Percentiles rank a stretch among this genome's conserved stretches.
phyloP scores from a whole-genome alignment of 345 rosid genomes.

The Eucalyptus cloeziana region DNA sequence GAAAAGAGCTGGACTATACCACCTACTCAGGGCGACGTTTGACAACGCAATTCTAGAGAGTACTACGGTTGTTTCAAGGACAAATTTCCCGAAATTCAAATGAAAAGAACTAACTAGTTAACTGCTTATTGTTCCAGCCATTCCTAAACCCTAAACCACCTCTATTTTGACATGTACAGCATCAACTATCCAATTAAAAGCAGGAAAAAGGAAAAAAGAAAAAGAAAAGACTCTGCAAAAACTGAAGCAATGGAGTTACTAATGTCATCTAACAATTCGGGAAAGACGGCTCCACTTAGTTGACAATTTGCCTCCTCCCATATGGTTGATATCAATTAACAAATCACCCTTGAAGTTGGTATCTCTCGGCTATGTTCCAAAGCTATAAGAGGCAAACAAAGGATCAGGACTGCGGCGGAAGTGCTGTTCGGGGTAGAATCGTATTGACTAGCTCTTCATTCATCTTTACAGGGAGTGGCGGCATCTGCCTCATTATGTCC shows the following conservation, averaged over 20 bases:
- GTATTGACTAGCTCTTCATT: slow-evolving; percentile 35
- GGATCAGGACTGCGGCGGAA: slow-evolving; percentile 11
- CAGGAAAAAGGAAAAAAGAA: not conserved
- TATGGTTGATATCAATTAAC: not conserved
- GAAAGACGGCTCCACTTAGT: not conserved
- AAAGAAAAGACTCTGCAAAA: not conserved
- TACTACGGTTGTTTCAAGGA: not conserved
- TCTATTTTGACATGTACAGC: not conserved
- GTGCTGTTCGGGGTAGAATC: slow-evolving; percentile 19
- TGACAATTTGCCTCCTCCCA: not conserved
- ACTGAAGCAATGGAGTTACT: not conserved
- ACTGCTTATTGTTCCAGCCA: not conserved
- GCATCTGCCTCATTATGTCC: slow-evolving; percentile 73
- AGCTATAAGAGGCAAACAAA: not conserved
- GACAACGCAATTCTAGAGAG: not conserved
- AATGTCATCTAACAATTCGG: not conserved
- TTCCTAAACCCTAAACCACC: not conserved
- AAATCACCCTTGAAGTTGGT: not conserved
- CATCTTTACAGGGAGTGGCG: slow-evolving; percentile 40
- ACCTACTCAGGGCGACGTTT: not conserved
- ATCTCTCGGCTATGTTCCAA: not conserved
- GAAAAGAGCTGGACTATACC: not conserved
- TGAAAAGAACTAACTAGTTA: not conserved
- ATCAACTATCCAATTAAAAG: not conserved
- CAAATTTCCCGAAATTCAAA: not conserved